Evolutionary conservation across 2,329 filamentous ascomycete genomes (phyloP).

Genomic region (Calonectria hawksworthii): DNA sequence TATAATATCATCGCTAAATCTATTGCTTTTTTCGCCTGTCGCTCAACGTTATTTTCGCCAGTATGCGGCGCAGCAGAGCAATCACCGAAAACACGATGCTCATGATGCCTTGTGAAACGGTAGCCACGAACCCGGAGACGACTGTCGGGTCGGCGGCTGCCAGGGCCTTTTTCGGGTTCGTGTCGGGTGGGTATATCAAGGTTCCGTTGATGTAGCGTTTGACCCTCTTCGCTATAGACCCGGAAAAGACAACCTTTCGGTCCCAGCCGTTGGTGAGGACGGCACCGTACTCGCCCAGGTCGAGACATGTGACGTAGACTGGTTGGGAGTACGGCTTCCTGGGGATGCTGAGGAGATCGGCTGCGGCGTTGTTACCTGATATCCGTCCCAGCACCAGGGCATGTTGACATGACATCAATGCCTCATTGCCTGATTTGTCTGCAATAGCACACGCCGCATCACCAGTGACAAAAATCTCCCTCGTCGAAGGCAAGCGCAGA

Average conservation of each 20-base stretch:
- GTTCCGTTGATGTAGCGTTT: constrained; percentile 51
- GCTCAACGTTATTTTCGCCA: background rate
- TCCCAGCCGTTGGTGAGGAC: constrained; percentile 50
- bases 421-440: constrained; percentile 42
- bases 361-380: constrained; percentile 50
- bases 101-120: background rate
- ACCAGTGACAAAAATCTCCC: constrained; percentile 40
- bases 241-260: constrained; percentile 43
- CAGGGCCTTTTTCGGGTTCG: background rate
- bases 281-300: constrained; percentile 49
- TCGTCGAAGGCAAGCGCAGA: background rate
- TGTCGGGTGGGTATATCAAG: constrained; percentile 46
- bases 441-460: constrained; percentile 47
- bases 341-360: constrained; percentile 47
- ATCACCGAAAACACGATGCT: background rate
- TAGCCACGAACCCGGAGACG: background rate
- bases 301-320: constrained; percentile 50
- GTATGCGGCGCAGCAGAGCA: background rate
- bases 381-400: constrained; percentile 51
- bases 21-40: background rate
- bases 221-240: constrained; percentile 47
- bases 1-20: background rate
- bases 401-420: constrained; percentile 56
- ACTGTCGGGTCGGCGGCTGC: background rate
- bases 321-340: constrained; percentile 47